These are phyloP conservation scores for Pseudomassariella vexata DNA, from an alignment of 2,329 filamentous ascomycete species.

Conservation along the genomic window DNA sequence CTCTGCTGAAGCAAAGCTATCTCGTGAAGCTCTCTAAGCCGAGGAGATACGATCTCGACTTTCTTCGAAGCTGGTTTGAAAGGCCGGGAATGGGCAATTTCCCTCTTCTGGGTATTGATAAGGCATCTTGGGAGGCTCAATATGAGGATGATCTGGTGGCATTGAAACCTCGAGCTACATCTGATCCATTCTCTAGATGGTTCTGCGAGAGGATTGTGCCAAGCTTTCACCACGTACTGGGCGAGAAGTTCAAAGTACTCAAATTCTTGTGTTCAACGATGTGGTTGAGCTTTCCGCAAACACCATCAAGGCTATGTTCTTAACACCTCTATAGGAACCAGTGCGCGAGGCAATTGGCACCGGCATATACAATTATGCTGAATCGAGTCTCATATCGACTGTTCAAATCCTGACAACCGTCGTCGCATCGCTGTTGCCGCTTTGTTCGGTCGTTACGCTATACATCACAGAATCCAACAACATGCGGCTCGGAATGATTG, in stretches of 20 bases:
- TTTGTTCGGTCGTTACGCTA: constrained; percentile 19
- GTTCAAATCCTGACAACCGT: constrained; percentile 17
- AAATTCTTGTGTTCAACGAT: too few relatives aligned
- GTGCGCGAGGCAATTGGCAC: too few relatives aligned
- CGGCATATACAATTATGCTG: constrained; percentile 11
- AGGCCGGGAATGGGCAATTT: not conserved
- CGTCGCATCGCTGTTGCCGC: constrained; percentile 20
- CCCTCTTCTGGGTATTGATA: not conserved
- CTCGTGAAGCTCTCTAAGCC: not conserved
- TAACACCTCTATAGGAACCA: too few relatives aligned
- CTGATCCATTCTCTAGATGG: constrained; percentile 13
- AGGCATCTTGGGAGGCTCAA: constrained; percentile 1
- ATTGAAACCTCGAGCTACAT: constrained; percentile 9
- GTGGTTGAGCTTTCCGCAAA: too few relatives aligned
- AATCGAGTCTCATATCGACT: constrained; percentile 5
- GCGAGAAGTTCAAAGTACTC: constrained; percentile 9
- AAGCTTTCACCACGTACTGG: constrained; percentile 11
- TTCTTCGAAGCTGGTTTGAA: constrained; percentile 1
- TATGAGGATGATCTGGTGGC: constrained; percentile 16
- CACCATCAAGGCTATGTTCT: too few relatives aligned
- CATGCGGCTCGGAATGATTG: constrained; percentile 15
- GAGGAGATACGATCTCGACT: not conserved
- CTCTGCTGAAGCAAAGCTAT: not conserved
- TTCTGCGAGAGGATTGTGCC: constrained; percentile 12
- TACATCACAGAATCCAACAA: constrained; percentile 17